phyloP scores from a whole-genome alignment of 176 grass and related monocot species.

The Aegilops umbellulata region DNA sequence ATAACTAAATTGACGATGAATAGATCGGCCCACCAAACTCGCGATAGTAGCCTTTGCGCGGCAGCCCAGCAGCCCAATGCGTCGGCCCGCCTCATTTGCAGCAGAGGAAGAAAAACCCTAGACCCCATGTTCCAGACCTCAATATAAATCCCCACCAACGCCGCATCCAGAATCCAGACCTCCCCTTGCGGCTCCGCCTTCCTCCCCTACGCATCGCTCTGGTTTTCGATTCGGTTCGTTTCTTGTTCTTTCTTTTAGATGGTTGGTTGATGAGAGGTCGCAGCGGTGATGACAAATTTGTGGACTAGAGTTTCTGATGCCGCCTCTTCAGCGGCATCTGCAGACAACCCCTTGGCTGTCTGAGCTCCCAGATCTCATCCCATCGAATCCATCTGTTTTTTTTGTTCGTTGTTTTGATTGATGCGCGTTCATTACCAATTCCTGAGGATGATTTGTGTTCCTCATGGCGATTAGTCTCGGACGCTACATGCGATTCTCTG shows the following conservation, averaged over 20 bases:
- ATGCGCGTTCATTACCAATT: slow-evolving; percentile 14
- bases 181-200: too few relatives aligned
- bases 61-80: background rate
- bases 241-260: too few relatives aligned
- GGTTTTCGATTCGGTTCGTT: too few relatives aligned
- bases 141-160: background rate
- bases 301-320: slow-evolving; percentile 84
- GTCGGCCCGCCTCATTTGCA: background rate
- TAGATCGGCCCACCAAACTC: too few relatives aligned
- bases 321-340: slow-evolving; percentile 39
- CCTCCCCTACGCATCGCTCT: too few relatives aligned
- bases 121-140: background rate
- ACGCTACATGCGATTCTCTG: too few relatives aligned
- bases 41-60: too few relatives aligned
- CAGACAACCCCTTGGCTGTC: slow-evolving; percentile 66
- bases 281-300: slow-evolving; percentile 41
- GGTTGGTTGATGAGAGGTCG: too few relatives aligned
- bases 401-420: background rate
- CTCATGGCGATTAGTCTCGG: too few relatives aligned
- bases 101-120: background rate
- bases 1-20: too few relatives aligned
- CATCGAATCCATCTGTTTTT: background rate
- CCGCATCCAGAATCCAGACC: too few relatives aligned
- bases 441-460: too few relatives aligned
- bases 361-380: background rate